Evolutionary conservation across 2,329 filamentous ascomycete genomes (phyloP).

Genomic region (Neopestalotiopsis rosae): DNA sequence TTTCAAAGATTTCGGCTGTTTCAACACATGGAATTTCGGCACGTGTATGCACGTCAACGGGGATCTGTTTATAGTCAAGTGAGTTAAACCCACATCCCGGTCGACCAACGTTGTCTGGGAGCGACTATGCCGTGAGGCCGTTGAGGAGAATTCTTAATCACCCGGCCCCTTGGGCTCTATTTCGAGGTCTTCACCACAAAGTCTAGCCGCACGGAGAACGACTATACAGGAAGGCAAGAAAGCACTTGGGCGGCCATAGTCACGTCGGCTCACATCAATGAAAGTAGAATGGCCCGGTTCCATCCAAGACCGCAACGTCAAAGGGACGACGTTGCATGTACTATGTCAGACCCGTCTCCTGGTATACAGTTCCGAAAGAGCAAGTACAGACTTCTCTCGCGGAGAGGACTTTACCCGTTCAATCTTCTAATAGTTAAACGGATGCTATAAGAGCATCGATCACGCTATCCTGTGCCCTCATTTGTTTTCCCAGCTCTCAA

Average conservation of each 20-base stretch:
- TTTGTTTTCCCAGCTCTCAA: neutral
- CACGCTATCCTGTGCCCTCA: neutral
- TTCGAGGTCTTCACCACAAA: neutral
- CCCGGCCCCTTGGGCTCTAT: neutral
- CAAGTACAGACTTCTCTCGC: neutral
- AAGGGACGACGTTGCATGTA: neutral
- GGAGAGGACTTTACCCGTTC: neutral
- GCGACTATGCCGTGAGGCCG: neutral
- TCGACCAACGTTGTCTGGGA: neutral
- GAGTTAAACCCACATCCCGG: slow-evolving; percentile 4
- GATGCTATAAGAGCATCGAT: slow-evolving; percentile 10
- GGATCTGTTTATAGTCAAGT: neutral
- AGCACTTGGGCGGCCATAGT: neutral
- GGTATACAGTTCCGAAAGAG: neutral
- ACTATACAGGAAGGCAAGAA: slow-evolving; percentile 17
- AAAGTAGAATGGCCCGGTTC: neutral
- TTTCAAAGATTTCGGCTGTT: slow-evolving; percentile 7
- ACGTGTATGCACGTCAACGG: slow-evolving; percentile 10
- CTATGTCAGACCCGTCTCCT: neutral
- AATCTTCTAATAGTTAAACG: neutral
- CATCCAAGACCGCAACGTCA: neutral
- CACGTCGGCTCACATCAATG: neutral
- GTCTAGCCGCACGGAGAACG: slow-evolving; percentile 5
- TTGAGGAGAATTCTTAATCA: neutral
- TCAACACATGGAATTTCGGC: slow-evolving; percentile 10